Evolutionary conservation across 2,329 filamentous ascomycete species (phyloP).

Genomic region (Cladophialophora bantiana): DNA sequence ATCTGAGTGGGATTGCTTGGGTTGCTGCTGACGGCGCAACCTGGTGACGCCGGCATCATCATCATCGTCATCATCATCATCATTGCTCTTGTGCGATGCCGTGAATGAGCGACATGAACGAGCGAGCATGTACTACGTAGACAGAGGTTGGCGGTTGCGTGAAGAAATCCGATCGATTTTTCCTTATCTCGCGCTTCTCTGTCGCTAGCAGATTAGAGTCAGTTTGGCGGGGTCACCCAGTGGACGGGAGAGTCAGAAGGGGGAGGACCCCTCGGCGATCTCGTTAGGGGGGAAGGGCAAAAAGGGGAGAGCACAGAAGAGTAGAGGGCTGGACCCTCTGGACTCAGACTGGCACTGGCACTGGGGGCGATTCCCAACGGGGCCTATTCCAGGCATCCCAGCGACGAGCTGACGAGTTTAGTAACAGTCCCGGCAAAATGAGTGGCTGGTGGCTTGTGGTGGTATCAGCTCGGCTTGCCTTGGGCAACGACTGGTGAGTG

Average conservation of each 20-base stretch:
- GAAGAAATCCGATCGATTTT: conserved; percentile 15
- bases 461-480: conserved; percentile 3
- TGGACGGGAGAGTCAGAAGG: conserved; percentile 4
- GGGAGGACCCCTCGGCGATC: background rate
- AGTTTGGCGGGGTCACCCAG: background rate
- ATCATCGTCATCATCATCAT: background rate
- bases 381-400: background rate
- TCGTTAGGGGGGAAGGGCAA: no score
- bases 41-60: background rate
- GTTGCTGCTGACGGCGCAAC: conserved; percentile 5
- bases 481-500: conserved; percentile 1
- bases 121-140: background rate
- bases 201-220: background rate
- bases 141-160: background rate
- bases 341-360: background rate
- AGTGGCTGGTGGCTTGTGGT: conserved; percentile 4
- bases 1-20: conserved; percentile 11
- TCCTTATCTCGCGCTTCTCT: conserved; percentile 13
- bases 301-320: no score
- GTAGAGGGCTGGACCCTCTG: background rate
- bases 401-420: conserved; percentile 5
- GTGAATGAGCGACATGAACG: background rate
- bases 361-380: background rate
- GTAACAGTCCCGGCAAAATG: conserved; percentile 1
- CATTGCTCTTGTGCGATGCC: background rate